A percentile compares a stretch with the other conserved stretches of the same genome.
Evolutionary conservation across 805 yeast genomes (phyloP).

Genomic region (Candida montana): DNA sequence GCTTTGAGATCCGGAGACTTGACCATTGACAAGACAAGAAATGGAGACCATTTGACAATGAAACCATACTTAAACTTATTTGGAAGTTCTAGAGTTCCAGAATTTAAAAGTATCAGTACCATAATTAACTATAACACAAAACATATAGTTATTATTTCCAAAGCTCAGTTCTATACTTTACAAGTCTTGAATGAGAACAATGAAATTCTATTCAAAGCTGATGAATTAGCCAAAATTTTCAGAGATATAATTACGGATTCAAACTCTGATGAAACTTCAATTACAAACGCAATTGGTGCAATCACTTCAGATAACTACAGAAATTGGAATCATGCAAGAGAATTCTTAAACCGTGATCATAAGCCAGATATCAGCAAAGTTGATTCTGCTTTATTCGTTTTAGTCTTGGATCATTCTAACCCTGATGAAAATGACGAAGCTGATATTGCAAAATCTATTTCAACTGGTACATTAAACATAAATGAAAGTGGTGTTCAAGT

Average conservation of each 20-base stretch:
- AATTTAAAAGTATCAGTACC: conserved; percentile 60
- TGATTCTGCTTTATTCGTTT: conserved; percentile 75
- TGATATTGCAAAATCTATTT: conserved; percentile 50
- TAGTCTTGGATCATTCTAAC: conserved; percentile 73
- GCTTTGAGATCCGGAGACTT: conserved; percentile 50
- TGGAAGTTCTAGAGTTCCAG: conserved; percentile 60
- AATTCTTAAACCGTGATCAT: conserved; percentile 34
- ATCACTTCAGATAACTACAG: conserved; percentile 83
- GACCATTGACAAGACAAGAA: conserved; percentile 53
- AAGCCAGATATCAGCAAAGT: conserved; percentile 38
- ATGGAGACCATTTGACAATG: conserved; percentile 56
- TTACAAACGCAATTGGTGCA: conserved; percentile 72
- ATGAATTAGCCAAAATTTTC: conserved; percentile 61
- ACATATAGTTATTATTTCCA: conserved; percentile 71
- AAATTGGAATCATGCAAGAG: conserved; percentile 75
- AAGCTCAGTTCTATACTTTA: conserved; percentile 83
- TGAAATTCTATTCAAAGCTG: conserved; percentile 59
- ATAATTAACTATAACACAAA: conserved; percentile 60
- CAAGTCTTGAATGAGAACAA: conserved; percentile 70
- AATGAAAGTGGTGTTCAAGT: conserved; percentile 75
- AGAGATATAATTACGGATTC: conserved; percentile 68
- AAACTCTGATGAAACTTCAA: conserved; percentile 51
- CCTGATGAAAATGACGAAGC: conserved; percentile 44
- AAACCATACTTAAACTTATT: conserved; percentile 59
- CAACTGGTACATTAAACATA: conserved; percentile 73